phyloP scores from a whole-genome alignment of 2,329 filamentous ascomycete species.

The Coniochaeta sp. region DNA sequence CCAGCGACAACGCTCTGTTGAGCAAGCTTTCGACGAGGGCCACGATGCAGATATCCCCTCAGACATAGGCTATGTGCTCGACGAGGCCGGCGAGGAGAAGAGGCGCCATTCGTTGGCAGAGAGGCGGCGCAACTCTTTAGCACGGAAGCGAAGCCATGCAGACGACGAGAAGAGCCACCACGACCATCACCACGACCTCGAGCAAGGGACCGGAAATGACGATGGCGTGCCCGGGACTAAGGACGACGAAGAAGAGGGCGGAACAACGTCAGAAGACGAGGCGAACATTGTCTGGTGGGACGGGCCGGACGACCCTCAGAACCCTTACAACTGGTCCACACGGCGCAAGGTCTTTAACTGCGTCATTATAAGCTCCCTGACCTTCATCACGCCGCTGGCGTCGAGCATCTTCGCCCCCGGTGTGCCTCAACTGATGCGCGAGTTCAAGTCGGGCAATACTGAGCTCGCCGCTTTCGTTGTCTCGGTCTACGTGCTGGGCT shows the following conservation, averaged over 20 bases:
- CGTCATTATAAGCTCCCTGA: conserved; percentile 6
- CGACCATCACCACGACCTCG: conserved; percentile 14
- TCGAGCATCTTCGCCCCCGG: not conserved
- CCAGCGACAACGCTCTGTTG: conserved; percentile 11
- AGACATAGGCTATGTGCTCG: conserved; percentile 34
- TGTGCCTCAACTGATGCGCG: not conserved
- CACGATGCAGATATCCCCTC: conserved; percentile 45
- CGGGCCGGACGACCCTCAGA: conserved; percentile 3
- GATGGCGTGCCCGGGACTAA: conserved; percentile 28
- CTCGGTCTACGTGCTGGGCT: conserved; percentile 60
- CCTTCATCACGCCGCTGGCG: not conserved
- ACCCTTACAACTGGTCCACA: not conserved
- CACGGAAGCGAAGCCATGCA: conserved; percentile 10
- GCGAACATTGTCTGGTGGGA: conserved; percentile 20
- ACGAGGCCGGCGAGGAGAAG: conserved; percentile 29
- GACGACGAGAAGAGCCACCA: not conserved
- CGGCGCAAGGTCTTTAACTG: conserved; percentile 2
- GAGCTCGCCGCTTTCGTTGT: conserved; percentile 58
- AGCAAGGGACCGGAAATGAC: not conserved
- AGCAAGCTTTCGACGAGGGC: conserved; percentile 34
- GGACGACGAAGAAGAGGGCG: conserved; percentile 18
- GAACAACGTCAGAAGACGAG: conserved; percentile 17
- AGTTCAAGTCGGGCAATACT: conserved; percentile 31
- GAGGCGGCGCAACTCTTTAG: conserved; percentile 14
- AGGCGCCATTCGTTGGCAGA: conserved; percentile 29